phyloP scores from a whole-genome alignment of 345 rosid genomes.

The Populus simonii region DNA sequence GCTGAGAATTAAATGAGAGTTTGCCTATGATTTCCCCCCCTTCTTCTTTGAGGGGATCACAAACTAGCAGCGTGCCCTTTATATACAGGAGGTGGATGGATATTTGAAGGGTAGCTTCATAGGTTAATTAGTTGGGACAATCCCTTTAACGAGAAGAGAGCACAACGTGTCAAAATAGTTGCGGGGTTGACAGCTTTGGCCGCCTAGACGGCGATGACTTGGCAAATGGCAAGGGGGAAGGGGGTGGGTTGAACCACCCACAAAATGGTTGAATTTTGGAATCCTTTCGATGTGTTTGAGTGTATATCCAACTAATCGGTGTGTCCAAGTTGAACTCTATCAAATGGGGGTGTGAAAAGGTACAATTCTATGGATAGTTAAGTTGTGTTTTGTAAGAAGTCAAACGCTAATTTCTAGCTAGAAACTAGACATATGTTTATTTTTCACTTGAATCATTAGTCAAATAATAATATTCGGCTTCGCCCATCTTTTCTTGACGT shows the following conservation, averaged over 20 bases:
- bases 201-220: slow-evolving; percentile 7
- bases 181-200: slow-evolving; percentile 14
- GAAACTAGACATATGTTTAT: background rate
- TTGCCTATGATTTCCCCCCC: no score
- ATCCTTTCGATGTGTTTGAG: background rate
- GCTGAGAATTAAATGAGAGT: background rate
- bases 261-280: slow-evolving; percentile 6
- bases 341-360: background rate
- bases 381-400: background rate
- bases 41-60: background rate
- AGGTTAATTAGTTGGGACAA: slow-evolving; percentile 28
- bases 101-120: background rate
- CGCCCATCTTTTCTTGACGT: background rate
- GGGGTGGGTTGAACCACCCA: slow-evolving; percentile 28
- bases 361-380: background rate
- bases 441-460: background rate
- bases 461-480: background rate
- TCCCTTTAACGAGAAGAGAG: slow-evolving; percentile 19
- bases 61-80: background rate
- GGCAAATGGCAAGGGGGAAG: background rate
- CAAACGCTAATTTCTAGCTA: background rate
- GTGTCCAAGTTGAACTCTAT: background rate
- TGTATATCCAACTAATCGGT: background rate
- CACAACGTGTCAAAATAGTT: slow-evolving; percentile 24
- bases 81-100: background rate